Percentiles rank a stretch among this genome's conserved stretches.
These are phyloP conservation scores for Larix sibirica DNA, from an alignment of 83 land plant species.

Conservation along the genomic window DNA sequence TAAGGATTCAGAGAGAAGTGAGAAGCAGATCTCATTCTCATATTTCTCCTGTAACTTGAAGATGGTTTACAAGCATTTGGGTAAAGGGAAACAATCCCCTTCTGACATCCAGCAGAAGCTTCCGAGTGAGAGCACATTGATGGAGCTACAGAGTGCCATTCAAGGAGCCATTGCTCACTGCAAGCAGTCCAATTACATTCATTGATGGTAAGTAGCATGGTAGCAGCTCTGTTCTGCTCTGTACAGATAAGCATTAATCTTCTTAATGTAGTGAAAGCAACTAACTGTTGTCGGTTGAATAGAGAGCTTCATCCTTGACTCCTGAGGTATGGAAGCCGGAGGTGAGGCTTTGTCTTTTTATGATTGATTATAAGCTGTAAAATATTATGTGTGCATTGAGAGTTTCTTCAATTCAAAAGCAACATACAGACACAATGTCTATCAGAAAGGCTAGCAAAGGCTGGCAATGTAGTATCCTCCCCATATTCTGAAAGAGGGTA, in stretches of 20 bases:
- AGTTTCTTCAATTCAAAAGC: too few relatives aligned
- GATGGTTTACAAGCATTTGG: slow-evolving; percentile 18
- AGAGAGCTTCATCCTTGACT: too few relatives aligned
- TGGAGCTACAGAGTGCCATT: slow-evolving; percentile 67
- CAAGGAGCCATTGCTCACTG: slow-evolving; percentile 75
- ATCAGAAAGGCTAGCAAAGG: too few relatives aligned
- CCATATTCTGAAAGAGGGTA: too few relatives aligned
- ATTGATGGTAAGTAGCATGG: not conserved
- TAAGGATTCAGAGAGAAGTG: not conserved
- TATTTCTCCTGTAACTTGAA: slow-evolving; percentile 18
- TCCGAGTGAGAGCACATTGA: slow-evolving; percentile 24
- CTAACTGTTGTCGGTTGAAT: too few relatives aligned
- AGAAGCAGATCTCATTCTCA: not conserved
- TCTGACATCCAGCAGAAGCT: not conserved
- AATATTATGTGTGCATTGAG: too few relatives aligned
- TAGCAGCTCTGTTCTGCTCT: not conserved
- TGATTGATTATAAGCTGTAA: too few relatives aligned
- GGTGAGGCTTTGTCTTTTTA: too few relatives aligned
- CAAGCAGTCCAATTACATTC: slow-evolving; percentile 36
- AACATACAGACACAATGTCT: too few relatives aligned
- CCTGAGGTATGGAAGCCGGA: too few relatives aligned
- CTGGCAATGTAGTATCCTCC: too few relatives aligned
- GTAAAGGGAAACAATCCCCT: slow-evolving; percentile 23
- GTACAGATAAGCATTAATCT: not conserved
- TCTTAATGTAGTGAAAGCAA: not conserved